phyloP scores from a whole-genome alignment of 495 filamentous ascomycete genomes.

The Neurospora intermedia region DNA sequence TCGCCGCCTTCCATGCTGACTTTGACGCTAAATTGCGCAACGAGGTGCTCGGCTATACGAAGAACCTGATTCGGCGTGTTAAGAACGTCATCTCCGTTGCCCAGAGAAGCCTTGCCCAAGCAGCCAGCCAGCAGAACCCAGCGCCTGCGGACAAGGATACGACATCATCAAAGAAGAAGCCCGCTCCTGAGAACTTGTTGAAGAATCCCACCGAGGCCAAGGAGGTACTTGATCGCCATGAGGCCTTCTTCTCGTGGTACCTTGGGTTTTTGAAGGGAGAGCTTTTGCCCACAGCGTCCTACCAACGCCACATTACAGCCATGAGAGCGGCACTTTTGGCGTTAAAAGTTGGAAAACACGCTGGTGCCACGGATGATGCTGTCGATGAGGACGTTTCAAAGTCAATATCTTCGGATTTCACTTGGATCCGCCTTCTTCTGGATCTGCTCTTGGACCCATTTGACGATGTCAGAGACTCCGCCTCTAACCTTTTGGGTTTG shows the following conservation, averaged over 20 bases:
- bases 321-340: conserved; percentile 55
- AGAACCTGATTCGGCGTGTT: conserved; percentile 57
- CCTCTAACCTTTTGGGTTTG: conserved; percentile 47
- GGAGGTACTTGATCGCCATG: conserved; percentile 31
- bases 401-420: conserved; percentile 14
- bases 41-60: conserved; percentile 57
- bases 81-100: conserved; percentile 37
- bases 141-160: neutral
- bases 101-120: conserved; percentile 19
- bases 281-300: conserved; percentile 64
- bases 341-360: conserved; percentile 39
- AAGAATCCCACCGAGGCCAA: conserved; percentile 14
- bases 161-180: conserved; percentile 13
- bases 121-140: neutral
- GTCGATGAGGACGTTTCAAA: conserved; percentile 15
- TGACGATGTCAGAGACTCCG: conserved; percentile 71
- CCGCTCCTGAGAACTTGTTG: conserved; percentile 13
- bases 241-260: conserved; percentile 58
- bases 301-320: conserved; percentile 76
- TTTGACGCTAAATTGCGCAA: conserved; percentile 75
- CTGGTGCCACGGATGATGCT: conserved; percentile 15
- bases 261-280: conserved; percentile 58
- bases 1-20: conserved; percentile 65
- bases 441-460: conserved; percentile 82
- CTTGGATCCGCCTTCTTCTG: conserved; percentile 53